These are phyloP conservation scores for Epichloe brachyelytri DNA, from an alignment of 2,329 filamentous ascomycete genomes.

Conservation along the genomic window DNA sequence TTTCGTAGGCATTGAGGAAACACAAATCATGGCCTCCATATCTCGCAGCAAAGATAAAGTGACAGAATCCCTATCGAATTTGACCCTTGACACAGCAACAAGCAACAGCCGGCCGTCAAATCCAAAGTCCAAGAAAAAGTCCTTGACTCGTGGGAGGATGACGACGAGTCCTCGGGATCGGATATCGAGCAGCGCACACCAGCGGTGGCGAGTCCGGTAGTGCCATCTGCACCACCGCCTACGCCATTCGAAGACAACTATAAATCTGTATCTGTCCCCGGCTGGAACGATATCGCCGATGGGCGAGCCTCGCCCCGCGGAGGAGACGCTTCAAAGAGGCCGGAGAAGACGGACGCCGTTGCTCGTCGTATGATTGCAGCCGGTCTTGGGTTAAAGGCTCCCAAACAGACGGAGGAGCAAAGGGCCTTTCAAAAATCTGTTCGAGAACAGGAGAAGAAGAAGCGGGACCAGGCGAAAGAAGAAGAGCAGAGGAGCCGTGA, in stretches of 20 bases:
- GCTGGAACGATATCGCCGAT: slow-evolving; percentile 1
- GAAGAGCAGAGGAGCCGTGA: slow-evolving; percentile 47
- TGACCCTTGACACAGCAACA: slow-evolving; percentile 15
- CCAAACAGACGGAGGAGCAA: slow-evolving; percentile 78
- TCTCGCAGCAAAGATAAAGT: slow-evolving; percentile 14
- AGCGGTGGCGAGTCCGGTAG: slow-evolving; percentile 30
- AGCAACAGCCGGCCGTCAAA: slow-evolving; percentile 6
- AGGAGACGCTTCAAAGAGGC: slow-evolving; percentile 30
- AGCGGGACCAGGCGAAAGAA: slow-evolving; percentile 57
- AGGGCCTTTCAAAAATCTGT: slow-evolving; percentile 71
- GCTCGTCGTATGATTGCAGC: slow-evolving; percentile 83
- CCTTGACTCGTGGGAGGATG: slow-evolving; percentile 42
- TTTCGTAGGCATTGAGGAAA: neutral
- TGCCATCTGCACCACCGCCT: slow-evolving; percentile 44
- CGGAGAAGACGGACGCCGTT: slow-evolving; percentile 88
- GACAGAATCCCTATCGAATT: slow-evolving; percentile 18
- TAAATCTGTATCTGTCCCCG: neutral
- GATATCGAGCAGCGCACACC: slow-evolving; percentile 11
- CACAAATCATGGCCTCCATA: slow-evolving; percentile 11
- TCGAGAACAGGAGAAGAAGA: slow-evolving; percentile 72
- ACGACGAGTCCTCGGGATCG: slow-evolving; percentile 34
- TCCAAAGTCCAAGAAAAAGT: slow-evolving; percentile 20
- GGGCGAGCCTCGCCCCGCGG: slow-evolving; percentile 3
- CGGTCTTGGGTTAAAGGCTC: slow-evolving; percentile 68
- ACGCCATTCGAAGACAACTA: slow-evolving; percentile 46